Base-by-base conservation (phyloP, 2,329 filamentous ascomycete species). In the Neospermospora avenae region DNA sequence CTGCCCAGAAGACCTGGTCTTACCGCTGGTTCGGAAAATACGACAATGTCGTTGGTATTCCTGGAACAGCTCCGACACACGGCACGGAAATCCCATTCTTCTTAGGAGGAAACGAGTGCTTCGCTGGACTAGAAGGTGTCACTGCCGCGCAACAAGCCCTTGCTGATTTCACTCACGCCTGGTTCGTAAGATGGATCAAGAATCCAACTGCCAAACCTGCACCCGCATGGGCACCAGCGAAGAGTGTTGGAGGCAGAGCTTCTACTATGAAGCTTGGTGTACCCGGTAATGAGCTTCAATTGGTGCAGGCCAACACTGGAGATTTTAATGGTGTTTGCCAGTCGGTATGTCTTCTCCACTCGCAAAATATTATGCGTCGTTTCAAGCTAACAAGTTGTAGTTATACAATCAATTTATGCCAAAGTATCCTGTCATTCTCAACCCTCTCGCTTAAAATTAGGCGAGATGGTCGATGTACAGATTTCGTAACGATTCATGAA, bases 161-260 rank as follows among this genome's bases (percentile, higher is more conserved):
- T 13, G 77, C 77, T 3, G 75, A 78, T 58, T 76, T 70, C 11
- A 74, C 75, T 31, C 73, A 78, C 52, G 69, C 71, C 52, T 78
- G 76, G 76, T 76, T 78, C 25, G 75, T 78, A 1, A 64, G 68
- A 3, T 78, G 76, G 75, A 76, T 78, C 63, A 78, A 78, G 70
- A 72, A 77, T 63, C 77, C 77, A 0, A 59, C 70, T 28, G 74
- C 72, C 4, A 74, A 76, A 1, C 77, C 77, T 37, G 77, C 5
- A 31, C 28, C 28, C 5, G 10, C 28, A 31, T 78, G 77, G 77
- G 67, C 69, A 11, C 73, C 72, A 31, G 71, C 69, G 13, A 67
- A 63, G 1, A 70, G 73, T 2, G 60, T 58, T n/a, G 67, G 66
- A 14, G 73, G 74, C 3, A 55, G 69, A 22, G 48, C 48, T 13